Evolutionary conservation across 2,329 filamentous ascomycete genomes (phyloP).

Genomic region (Orbilia ellipsospora): DNA sequence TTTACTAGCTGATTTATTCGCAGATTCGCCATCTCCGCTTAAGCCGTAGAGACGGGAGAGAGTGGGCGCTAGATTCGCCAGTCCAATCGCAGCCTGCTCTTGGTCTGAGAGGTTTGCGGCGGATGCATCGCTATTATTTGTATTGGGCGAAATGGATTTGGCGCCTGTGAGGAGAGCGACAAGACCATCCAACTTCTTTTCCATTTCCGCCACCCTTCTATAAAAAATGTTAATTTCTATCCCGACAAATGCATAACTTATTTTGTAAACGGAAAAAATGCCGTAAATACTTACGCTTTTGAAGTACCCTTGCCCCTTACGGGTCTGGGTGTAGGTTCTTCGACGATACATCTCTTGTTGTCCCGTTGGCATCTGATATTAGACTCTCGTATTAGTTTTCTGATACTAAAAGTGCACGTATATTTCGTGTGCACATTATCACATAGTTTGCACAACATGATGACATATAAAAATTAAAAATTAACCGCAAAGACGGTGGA

Average conservation of each 20-base stretch:
- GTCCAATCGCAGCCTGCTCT: slow-evolving; percentile 60
- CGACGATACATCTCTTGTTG: slow-evolving; percentile 50
- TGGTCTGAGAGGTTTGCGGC: slow-evolving; percentile 52
- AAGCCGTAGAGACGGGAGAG: slow-evolving; percentile 38
- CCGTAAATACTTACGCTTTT: slow-evolving; percentile 64
- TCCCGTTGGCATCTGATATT: slow-evolving; percentile 50
- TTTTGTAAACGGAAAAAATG: too few species aligned
- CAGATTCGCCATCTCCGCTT: slow-evolving; percentile 67
- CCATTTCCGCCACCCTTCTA: slow-evolving; percentile 61
- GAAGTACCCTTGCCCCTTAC: slow-evolving; percentile 66
- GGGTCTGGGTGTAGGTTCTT: slow-evolving; percentile 47
- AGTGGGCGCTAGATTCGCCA: slow-evolving; percentile 45
- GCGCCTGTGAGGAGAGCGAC: slow-evolving; percentile 49
- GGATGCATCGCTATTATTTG: slow-evolving; percentile 53
- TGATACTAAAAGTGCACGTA: slow-evolving; percentile 45
- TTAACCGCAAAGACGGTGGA: background rate
- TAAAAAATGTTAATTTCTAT: background rate
- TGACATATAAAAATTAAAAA: too few species aligned
- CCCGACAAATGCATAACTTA: too few species aligned
- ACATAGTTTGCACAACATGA: slow-evolving; percentile 51
- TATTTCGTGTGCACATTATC: slow-evolving; percentile 42
- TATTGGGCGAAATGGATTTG: slow-evolving; percentile 54
- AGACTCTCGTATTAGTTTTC: slow-evolving; percentile 53
- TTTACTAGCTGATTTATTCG: slow-evolving; percentile 65
- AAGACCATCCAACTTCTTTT: slow-evolving; percentile 60